Base-by-base conservation (phyloP, 2,329 filamentous ascomycete genomes). In the Trematosphaeria pertusa region DNA sequence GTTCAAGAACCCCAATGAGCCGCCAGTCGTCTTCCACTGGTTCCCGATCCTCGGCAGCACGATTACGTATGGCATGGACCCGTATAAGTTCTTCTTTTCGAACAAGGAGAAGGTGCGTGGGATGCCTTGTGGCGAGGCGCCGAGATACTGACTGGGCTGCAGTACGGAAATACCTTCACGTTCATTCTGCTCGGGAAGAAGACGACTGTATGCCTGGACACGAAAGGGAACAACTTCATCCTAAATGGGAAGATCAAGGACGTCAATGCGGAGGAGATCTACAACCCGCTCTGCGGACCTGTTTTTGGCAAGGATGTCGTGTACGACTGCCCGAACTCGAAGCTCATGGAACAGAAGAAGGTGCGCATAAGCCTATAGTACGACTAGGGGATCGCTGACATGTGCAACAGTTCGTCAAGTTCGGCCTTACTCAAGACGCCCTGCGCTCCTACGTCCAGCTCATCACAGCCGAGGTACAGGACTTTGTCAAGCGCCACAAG, bases 311-410 rank as follows among this genome's bases (percentile, higher is more conserved):
- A 84, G 62, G 87, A 92, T 75, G 91, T 96, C 19, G 89, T 95
- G 43, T 96, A 95, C 69, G 91, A 95, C 71, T 94, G 90, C 75
- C 89, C 90, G 32, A 95, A 95, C 70, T 81, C 89, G 48, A 95
- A 95, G 75, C 82, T 96, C 67, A 95, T 96, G 91, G 91, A 96
- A 77, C 91, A 96, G 79, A 96, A 96, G 80, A 94, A 93, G 84
- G 89, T 91, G 71, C 53, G 74, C 45, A 36, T 34, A 14, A 1
- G 7, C 4, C 20, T 28, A 2, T 3, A 6, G 3, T 18, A n/a
- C 19, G 5, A 4, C 11, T 9, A 17, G 17, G 8, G 33, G 31
- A 35, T 18, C 1, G 32, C 54, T 61, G 28, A 64, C 43, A 14
- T 22, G 12, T 7, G 17, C 2, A 6, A 18, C 61, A 84, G 87